Percentiles rank a stretch among this genome's conserved stretches.
phyloP scores from a whole-genome alignment of 202 grass and related monocot species.

The Setaria viridis region DNA sequence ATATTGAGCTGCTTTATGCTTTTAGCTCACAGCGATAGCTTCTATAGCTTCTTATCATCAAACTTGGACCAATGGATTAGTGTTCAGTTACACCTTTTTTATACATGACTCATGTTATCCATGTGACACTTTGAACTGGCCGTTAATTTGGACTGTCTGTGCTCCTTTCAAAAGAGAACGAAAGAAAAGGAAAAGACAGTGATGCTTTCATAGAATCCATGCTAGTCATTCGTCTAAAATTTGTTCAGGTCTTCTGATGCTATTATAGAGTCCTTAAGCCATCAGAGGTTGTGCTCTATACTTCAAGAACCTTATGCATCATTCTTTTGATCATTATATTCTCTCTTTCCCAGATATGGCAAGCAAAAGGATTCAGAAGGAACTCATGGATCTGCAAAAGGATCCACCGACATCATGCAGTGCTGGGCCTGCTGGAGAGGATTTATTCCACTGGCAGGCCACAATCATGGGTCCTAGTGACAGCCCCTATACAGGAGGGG shows the following conservation, averaged over 20 bases:
- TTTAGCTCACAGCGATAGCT: constrained; percentile 1
- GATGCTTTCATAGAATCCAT: constrained; percentile 18
- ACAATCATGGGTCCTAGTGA: constrained; percentile 90
- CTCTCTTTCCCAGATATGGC: constrained; percentile 66
- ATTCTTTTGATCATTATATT: constrained; percentile 23
- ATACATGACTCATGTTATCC: constrained; percentile 1
- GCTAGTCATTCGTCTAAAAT: not conserved
- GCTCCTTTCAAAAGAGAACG: constrained; percentile 8
- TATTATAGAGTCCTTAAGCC: constrained; percentile 22
- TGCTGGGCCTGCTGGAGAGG: constrained; percentile 82
- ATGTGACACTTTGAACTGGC: not conserved
- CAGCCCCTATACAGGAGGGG: constrained; percentile 80
- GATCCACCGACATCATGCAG: constrained; percentile 91
- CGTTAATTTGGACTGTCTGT: not conserved
- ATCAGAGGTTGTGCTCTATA: constrained; percentile 2
- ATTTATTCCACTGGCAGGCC: constrained; percentile 89
- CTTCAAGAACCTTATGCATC: not conserved
- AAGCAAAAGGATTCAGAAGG: constrained; percentile 95
- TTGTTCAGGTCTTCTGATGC: not conserved
- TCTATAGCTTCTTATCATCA: not conserved
- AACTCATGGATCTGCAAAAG: constrained; percentile 84
- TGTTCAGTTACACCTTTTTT: not conserved
- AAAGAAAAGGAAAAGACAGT: constrained; percentile 10
- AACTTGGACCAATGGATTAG: constrained; percentile 3
- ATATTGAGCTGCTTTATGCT: constrained; percentile 1